Percentiles rank a stretch among this genome's conserved stretches.
Conservation (phyloP, 1,139 yeast species). For the Chernovozyma aurita region DNA sequence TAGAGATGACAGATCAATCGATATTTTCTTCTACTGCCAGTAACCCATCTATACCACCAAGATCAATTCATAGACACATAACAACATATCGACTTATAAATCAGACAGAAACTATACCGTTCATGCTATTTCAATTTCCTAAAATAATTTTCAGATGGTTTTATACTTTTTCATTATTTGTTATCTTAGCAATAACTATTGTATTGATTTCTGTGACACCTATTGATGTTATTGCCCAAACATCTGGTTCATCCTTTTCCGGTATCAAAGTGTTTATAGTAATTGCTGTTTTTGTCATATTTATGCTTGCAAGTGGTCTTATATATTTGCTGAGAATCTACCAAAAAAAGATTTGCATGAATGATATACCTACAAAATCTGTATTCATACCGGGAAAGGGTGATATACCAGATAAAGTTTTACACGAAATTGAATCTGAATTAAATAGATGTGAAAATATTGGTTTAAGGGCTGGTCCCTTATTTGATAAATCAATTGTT, state of each 20-base stretch:
- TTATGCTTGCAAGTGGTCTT: constrained; percentile 45
- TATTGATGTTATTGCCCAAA: constrained; percentile 70
- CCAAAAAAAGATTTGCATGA: constrained; percentile 52
- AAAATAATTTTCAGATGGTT: constrained; percentile 44
- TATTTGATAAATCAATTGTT: constrained; percentile 25
- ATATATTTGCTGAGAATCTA: constrained; percentile 54
- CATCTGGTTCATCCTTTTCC: constrained; percentile 49
- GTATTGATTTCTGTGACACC: constrained; percentile 67
- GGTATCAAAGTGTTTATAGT: constrained; percentile 72
- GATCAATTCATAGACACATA: constrained; percentile 2
- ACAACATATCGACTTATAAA: constrained; percentile 7
- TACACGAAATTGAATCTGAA: constrained; percentile 32
- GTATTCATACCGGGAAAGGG: constrained; percentile 62
- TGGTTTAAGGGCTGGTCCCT: constrained; percentile 48
- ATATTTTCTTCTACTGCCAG: constrained; percentile 2
- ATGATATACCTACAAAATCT: constrained; percentile 67
- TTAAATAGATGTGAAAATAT: constrained; percentile 45
- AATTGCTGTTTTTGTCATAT: constrained; percentile 63
- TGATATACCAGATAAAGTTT: constrained; percentile 55
- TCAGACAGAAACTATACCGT: constrained; percentile 7
- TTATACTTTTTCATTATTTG: constrained; percentile 50
- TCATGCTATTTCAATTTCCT: constrained; percentile 24
- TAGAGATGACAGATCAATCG: constrained; percentile 6
- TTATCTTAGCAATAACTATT: constrained; percentile 46
- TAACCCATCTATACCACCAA: neutral